Evolutionary conservation across 2,329 filamentous ascomycete genomes (phyloP), one percentile per base, ranked within the genome.

Genomic region (Drechslerella stenobrocha): DNA sequence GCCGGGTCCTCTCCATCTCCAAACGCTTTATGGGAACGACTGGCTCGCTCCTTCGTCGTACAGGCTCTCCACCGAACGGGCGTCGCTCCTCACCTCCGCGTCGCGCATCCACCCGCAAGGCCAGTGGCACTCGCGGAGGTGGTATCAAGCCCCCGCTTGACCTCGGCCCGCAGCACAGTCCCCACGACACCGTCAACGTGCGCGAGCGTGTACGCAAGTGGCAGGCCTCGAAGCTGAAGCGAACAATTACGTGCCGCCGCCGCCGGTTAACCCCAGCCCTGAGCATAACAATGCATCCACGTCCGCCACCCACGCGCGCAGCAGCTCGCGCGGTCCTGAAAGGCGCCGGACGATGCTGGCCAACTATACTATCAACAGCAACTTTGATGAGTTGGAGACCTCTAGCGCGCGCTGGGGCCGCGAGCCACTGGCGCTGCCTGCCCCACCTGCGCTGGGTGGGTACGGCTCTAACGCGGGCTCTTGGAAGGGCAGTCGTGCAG

Each of bases 171-270:
- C 67, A 72, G 7, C 69, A 66, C 13, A 71, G 71, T n/a, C 51
- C 70, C 11, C 70, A 71, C 28, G 72, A 74, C 58, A 73, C 72
- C 9, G 59, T 71, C 13, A 73, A 71, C 50, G 72, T 74, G 22
- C 70, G 72, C 22, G 72, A 74, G 42, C 66, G 72, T 20, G 72
- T 74, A 4, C 57, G 71, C 42, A 72, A 70, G 50, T 74, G 72
- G 72, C 72, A 74, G 56, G 70, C 71, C 7, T 73, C 26, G 70
- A 71, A 35, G 72, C 70, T 24, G 72, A 71, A 2, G 23, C 28
- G 23, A 22, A 32, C 34, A 24, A 26, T 28, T 69, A 63, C 46
- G 46, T 48, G 18, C 64, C 64, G 2, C 57, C 64, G n/a, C 18
- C 40, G 23, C 51, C 46, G 20, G 30, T 50, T n/a, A 52, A 51